These are phyloP conservation scores for Trifolium pratense DNA, from an alignment of 306 rosid genomes.

Conservation along the genomic window DNA sequence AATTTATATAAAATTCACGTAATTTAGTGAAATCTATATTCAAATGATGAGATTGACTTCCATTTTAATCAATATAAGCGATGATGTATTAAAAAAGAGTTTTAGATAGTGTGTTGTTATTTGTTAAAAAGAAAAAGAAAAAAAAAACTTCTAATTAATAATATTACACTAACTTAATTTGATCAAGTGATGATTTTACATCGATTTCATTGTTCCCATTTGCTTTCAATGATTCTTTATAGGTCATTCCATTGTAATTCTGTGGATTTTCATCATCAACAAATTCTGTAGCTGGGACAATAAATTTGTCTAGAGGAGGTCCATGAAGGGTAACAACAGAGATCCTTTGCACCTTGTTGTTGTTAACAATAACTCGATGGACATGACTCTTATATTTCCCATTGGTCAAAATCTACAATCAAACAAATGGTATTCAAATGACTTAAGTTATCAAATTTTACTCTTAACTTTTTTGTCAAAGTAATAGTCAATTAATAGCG, in stretches of 20 bases:
- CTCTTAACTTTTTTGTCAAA: too few species aligned
- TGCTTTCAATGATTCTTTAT: constrained; percentile 55
- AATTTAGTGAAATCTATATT: too few species aligned
- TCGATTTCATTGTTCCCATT: constrained; percentile 43
- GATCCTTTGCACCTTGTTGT: constrained; percentile 54
- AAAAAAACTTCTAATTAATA: neutral
- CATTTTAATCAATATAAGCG: too few species aligned
- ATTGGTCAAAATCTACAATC: constrained; percentile 56
- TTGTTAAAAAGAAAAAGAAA: too few species aligned
- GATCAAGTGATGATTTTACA: constrained; percentile 42
- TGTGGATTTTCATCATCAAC: constrained; percentile 51
- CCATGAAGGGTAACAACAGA: constrained; percentile 65
- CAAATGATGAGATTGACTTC: too few species aligned
- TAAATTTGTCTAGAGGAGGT: constrained; percentile 51
- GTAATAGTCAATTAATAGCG: too few species aligned
- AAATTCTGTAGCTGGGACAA: constrained; percentile 51
- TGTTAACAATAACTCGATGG: constrained; percentile 60
- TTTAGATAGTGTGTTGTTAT: too few species aligned
- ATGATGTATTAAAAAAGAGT: too few species aligned
- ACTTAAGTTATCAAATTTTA: neutral
- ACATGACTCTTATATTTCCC: constrained; percentile 66
- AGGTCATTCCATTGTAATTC: constrained; percentile 50
- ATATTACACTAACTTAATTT: neutral
- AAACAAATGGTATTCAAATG: neutral
- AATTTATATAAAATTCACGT: too few species aligned